Conservation (phyloP, 148 eudicot species). For the Rhododendron molle region DNA sequence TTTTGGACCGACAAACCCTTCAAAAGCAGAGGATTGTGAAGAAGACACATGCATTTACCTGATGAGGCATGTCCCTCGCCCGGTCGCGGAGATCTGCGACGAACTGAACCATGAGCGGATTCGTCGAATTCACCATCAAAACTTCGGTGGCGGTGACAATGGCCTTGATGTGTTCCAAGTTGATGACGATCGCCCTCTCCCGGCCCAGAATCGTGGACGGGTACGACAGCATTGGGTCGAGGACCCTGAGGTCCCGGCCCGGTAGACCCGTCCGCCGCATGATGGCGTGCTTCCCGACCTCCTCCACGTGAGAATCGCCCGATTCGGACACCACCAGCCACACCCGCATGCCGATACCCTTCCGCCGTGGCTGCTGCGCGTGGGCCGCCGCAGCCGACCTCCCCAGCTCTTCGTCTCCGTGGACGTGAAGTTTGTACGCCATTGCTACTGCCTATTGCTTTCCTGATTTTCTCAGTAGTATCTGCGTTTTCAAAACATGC, state of each 20-base stretch:
- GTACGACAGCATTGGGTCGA: constrained; percentile 50
- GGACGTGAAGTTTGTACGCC: constrained; percentile 9
- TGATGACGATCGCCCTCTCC: constrained; percentile 56
- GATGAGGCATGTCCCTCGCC: constrained; percentile 4
- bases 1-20: neutral
- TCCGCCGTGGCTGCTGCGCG: constrained; percentile 23
- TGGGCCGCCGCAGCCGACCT: constrained; percentile 9
- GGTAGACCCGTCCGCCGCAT: constrained; percentile 60
- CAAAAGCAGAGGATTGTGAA: neutral
- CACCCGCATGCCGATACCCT: constrained; percentile 32
- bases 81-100: constrained; percentile 33
- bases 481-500: no score
- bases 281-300: constrained; percentile 42
- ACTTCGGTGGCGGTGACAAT: constrained; percentile 56
- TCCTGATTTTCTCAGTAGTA: neutral
- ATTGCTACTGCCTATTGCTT: neutral
- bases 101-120: constrained; percentile 45
- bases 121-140: constrained; percentile 33
- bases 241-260: constrained; percentile 46
- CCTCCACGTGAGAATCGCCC: constrained; percentile 30
- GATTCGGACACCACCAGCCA: constrained; percentile 41
- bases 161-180: constrained; percentile 60
- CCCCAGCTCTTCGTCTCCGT: constrained; percentile 12
- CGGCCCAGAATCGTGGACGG: constrained; percentile 54
- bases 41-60: neutral